Conservation (phyloP, 2,329 filamentous ascomycete species). For the Elsinoe perseae region DNA sequence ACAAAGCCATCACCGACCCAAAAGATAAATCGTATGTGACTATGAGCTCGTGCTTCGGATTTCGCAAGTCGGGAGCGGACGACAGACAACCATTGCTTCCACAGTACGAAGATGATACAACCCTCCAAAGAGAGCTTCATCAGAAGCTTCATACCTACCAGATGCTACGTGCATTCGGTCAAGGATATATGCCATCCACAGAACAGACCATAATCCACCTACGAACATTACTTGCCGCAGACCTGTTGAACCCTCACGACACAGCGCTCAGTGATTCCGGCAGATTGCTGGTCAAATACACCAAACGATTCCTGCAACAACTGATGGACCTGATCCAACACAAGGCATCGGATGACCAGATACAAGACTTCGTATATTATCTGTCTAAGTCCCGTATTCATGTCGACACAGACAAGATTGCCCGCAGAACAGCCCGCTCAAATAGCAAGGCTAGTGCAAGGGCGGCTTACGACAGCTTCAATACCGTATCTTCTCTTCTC, state of each 20-base stretch:
- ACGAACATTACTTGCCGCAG: conserved; percentile 67
- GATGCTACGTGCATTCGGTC: conserved; percentile 72
- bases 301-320: conserved; percentile 65
- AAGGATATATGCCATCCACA: conserved; percentile 88
- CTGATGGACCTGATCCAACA: conserved; percentile 73
- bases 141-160: conserved; percentile 91
- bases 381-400: conserved; percentile 64
- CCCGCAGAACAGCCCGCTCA: conserved; percentile 51
- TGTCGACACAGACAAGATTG: conserved; percentile 58
- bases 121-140: conserved; percentile 67
- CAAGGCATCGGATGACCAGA: conserved; percentile 77
- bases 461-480: conserved; percentile 72
- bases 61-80: conserved; percentile 42
- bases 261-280: conserved; percentile 71
- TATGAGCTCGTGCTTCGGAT: conserved; percentile 60
- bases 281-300: conserved; percentile 61
- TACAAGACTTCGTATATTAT: conserved; percentile 90
- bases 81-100: conserved; percentile 75
- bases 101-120: conserved; percentile 73
- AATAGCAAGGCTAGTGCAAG: conserved; percentile 63
- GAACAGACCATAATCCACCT: conserved; percentile 75
- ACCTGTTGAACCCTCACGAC: conserved; percentile 68
- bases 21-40: not conserved
- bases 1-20: not conserved
- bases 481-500: conserved; percentile 74